Base-by-base conservation (phyloP, 257 asterid genomes). In the Leptodermis oblonga region DNA sequence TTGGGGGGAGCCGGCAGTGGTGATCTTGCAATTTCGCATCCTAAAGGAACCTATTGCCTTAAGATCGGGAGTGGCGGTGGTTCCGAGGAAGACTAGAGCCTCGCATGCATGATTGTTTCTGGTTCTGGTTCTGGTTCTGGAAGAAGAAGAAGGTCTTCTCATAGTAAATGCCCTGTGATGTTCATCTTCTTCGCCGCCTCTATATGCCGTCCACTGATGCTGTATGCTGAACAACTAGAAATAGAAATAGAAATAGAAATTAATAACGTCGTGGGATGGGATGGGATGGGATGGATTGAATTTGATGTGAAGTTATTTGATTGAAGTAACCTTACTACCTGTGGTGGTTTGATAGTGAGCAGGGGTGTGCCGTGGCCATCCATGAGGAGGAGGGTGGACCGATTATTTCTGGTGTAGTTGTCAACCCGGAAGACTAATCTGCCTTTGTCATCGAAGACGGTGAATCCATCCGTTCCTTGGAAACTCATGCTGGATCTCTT, bases 391-490 rank as follows among this genome's bases (percentile, higher is more conserved):
- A 81, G 74, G 55, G 13, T 67, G 48, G 80, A 61, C 34, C 82
- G 45, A 34, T 66, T 70, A 70, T 63, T 78, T 46, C 79, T 62
- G 69, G 74, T 60, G 36, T 81, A 81, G 46, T 81, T 81, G 42
- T 81, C 85, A 6, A 81, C 83, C 48, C 83, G 74, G 59, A 81
- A 81, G 11, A 70, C 76, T 60, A 81, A 62, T 5, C 42, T 69
- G 13, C 85, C 83, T 0, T 30, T 74, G n/a, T 69, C 55, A 49
- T 78, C 73, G 43, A 78, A 81, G 18, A 75, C 85, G 22, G 80
- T 78, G 68, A 81, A 81, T 12, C 85, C 85, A 62, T 81, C 85
- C 7, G 83, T 81, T 10, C 83, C 85, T 22, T 74, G 83, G 51
- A 81, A 81, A 72, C 78, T 78, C 77, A 81, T 74, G 65, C 79